These are phyloP conservation scores for Serpula lacrymans DNA, from an alignment of 768 basidiomycete species.

Conservation along the genomic window DNA sequence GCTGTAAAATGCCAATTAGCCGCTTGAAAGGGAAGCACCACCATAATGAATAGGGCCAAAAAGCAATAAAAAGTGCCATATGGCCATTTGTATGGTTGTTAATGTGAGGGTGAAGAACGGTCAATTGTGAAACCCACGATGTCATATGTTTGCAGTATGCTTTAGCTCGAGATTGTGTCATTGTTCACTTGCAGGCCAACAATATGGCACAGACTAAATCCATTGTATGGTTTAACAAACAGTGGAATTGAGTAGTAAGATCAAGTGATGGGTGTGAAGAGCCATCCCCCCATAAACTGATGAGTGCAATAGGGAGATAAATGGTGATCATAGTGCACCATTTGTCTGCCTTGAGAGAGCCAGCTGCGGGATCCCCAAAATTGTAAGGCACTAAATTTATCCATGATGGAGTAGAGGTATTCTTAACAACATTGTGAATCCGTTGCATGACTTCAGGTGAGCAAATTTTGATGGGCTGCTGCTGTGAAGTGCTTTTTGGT, in stretches of 20 bases:
- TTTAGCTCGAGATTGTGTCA: constrained; percentile 6
- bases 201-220: constrained; percentile 22
- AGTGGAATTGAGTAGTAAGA: background rate
- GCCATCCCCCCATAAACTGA: constrained; percentile 27
- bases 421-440: background rate
- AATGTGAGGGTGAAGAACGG: constrained; percentile 14
- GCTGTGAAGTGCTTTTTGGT: constrained; percentile 3
- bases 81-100: constrained; percentile 22
- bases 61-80: constrained; percentile 25
- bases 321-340: constrained; percentile 28
- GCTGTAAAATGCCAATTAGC: constrained; percentile 20
- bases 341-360: constrained; percentile 35
- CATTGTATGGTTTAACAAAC: constrained; percentile 27
- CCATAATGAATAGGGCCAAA: constrained; percentile 37
- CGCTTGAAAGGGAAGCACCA: constrained; percentile 24
- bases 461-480: background rate
- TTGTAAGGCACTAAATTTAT: constrained; percentile 23
- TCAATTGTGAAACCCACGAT: constrained; percentile 14
- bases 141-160: constrained; percentile 14
- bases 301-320: constrained; percentile 32
- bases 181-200: constrained; percentile 15
- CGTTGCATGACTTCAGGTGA: background rate
- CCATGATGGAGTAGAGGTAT: constrained; percentile 16
- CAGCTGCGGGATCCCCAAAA: constrained; percentile 23
- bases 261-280: background rate